These are phyloP conservation scores for Coriolopsis trogii DNA, from an alignment of 1,284 basidiomycete genomes.

Conservation along the genomic window DNA sequence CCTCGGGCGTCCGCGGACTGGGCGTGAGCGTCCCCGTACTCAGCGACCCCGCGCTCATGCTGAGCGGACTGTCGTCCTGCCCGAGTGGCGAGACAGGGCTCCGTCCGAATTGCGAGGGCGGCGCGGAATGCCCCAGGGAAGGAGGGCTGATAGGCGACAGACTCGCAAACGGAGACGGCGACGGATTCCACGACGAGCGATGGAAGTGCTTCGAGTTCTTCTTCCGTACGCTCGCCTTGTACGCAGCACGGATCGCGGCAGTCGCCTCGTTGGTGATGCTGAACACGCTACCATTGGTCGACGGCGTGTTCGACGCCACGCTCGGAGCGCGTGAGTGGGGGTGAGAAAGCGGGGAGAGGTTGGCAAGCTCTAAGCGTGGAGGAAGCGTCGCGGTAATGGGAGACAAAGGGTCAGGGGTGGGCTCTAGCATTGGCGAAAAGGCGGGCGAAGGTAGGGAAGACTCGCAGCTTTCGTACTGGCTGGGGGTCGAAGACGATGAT, in stretches of 20 bases:
- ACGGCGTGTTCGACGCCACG: slow-evolving; percentile 30
- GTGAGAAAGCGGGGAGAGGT: slow-evolving; percentile 1
- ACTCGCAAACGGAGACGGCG: slow-evolving; percentile 19
- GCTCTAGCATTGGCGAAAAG: slow-evolving; percentile 17
- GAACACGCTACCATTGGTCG: slow-evolving; percentile 19
- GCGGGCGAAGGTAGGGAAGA: slow-evolving; percentile 32
- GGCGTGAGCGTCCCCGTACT: slow-evolving; percentile 23
- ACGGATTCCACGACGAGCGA: slow-evolving; percentile 56
- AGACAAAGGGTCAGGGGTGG: slow-evolving; percentile 5
- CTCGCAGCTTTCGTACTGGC: slow-evolving; percentile 34
- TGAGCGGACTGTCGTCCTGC: slow-evolving; percentile 11
- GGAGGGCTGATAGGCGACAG: slow-evolving; percentile 8
- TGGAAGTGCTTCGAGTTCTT: slow-evolving; percentile 59
- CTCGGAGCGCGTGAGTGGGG: slow-evolving; percentile 29
- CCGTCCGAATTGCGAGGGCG: slow-evolving; percentile 1
- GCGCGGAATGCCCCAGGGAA: background rate
- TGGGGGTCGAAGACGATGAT: slow-evolving; percentile 21
- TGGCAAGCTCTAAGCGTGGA: slow-evolving; percentile 27
- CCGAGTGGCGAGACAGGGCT: slow-evolving; percentile 13
- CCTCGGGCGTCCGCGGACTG: slow-evolving; percentile 26
- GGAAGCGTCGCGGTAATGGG: slow-evolving; percentile 14
- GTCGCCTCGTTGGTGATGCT: slow-evolving; percentile 37
- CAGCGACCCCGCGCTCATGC: slow-evolving; percentile 21
- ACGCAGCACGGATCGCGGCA: slow-evolving; percentile 58
- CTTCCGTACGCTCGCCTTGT: slow-evolving; percentile 56